These are phyloP conservation scores for Penicillium arizonense DNA, from an alignment of 495 filamentous ascomycete species.

Conservation along the genomic window DNA sequence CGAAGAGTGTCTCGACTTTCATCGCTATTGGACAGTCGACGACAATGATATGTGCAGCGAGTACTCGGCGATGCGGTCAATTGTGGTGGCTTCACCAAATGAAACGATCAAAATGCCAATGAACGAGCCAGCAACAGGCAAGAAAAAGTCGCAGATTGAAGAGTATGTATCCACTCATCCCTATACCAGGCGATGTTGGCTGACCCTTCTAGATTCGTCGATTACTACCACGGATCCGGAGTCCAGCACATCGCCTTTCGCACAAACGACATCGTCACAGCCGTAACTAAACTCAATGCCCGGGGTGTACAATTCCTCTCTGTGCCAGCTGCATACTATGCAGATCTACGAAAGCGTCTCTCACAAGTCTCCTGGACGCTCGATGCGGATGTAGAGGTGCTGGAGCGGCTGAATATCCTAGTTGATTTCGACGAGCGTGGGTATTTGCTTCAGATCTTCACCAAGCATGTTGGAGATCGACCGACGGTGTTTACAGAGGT, in stretches of 20 bases:
- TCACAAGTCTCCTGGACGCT: conserved; percentile 43
- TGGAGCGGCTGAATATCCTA: conserved; percentile 70
- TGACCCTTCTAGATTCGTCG: conserved; percentile 45
- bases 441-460: conserved; percentile 77
- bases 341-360: conserved; percentile 59
- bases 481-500: conserved; percentile 87
- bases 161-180: conserved; percentile 47
- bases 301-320: conserved; percentile 77
- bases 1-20: conserved; percentile 73
- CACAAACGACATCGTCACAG: conserved; percentile 64
- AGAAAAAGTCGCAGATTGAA: conserved; percentile 77
- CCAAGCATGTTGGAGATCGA: conserved; percentile 77
- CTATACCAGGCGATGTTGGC: not conserved
- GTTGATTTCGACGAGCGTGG: conserved; percentile 84
- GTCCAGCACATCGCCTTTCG: conserved; percentile 85
- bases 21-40: conserved; percentile 85
- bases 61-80: conserved; percentile 72
- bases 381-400: conserved; percentile 62
- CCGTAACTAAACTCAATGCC: conserved; percentile 61
- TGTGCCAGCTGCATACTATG: conserved; percentile 72
- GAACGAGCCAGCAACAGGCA: conserved; percentile 80
- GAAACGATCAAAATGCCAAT: conserved; percentile 85
- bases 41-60: conserved; percentile 76
- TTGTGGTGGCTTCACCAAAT: conserved; percentile 74
- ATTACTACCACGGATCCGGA: conserved; percentile 73